These are phyloP conservation scores for Dipteronia sinensis DNA, from an alignment of 345 rosid species.

Conservation along the genomic window DNA sequence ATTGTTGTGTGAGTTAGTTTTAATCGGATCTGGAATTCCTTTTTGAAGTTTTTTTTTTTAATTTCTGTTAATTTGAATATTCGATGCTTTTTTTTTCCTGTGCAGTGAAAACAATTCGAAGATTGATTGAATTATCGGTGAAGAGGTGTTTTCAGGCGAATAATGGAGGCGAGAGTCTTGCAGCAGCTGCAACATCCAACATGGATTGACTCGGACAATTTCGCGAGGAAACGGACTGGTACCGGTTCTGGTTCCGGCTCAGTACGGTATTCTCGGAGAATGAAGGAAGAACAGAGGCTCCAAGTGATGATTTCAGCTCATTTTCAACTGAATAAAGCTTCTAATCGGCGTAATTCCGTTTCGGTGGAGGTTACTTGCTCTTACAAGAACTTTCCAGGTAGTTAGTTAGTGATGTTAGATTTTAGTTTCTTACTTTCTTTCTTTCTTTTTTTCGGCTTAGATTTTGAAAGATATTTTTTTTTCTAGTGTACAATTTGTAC, in stretches of 20 bases:
- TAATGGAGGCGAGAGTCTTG: slow-evolving; percentile 64
- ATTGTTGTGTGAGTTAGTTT: too few relatives aligned
- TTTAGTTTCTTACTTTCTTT: background rate
- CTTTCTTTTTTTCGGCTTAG: background rate
- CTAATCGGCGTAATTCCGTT: slow-evolving; percentile 23
- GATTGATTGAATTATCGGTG: background rate
- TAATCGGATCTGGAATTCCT: too few relatives aligned
- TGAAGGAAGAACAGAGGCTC: slow-evolving; percentile 35
- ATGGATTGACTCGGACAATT: slow-evolving; percentile 41
- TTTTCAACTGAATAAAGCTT: slow-evolving; percentile 32
- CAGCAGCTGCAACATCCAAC: slow-evolving; percentile 48
- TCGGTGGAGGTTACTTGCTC: slow-evolving; percentile 47
- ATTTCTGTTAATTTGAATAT: background rate
- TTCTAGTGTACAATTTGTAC: background rate
- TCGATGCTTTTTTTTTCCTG: background rate
- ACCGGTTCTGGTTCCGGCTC: slow-evolving; percentile 7
- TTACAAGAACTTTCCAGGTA: slow-evolving; percentile 62
- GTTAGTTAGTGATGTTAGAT: background rate
- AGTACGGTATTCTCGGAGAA: slow-evolving; percentile 34
- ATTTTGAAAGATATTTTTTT: background rate
- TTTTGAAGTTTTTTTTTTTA: too few relatives aligned
- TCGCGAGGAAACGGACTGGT: slow-evolving; percentile 30
- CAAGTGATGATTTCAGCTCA: slow-evolving; percentile 44
- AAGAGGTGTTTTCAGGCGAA: background rate
- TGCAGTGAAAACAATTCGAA: background rate